Conservation (phyloP, 106 monocot genomes). For the Vanilla planifolia region DNA sequence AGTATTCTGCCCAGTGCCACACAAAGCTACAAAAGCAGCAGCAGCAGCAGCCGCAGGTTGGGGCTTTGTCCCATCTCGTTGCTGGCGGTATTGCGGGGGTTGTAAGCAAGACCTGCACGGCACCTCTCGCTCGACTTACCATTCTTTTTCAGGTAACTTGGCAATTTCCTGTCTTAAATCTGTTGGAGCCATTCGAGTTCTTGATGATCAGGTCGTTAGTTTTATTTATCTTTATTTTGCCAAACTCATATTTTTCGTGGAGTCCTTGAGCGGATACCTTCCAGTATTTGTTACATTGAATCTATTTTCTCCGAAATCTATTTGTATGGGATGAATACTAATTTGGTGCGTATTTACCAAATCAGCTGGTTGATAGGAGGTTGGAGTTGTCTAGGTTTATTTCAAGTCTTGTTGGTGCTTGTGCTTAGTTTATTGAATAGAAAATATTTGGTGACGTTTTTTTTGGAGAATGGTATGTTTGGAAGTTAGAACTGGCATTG, state of each 20-base stretch:
- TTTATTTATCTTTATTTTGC: neutral
- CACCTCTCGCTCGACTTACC: constrained; percentile 93
- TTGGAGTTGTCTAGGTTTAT: too few relatives aligned
- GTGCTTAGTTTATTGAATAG: too few relatives aligned
- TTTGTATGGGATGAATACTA: too few relatives aligned
- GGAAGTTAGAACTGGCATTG: too few relatives aligned
- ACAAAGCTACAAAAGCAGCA: constrained; percentile 24
- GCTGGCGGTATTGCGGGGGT: constrained; percentile 90
- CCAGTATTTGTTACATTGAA: neutral
- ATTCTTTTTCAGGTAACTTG: constrained; percentile 79
- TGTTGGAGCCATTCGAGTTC: neutral
- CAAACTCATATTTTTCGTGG: too few relatives aligned
- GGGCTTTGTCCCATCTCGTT: constrained; percentile 49
- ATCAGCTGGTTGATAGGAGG: too few relatives aligned
- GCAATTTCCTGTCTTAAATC: neutral
- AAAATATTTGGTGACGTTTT: too few relatives aligned
- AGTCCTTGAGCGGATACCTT: neutral
- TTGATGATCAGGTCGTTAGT: neutral
- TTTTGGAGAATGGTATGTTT: too few relatives aligned
- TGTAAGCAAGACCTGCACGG: constrained; percentile 99
- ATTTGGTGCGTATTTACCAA: too few relatives aligned
- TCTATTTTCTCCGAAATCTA: too few relatives aligned
- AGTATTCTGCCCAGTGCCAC: constrained; percentile 19
- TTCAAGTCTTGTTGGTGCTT: too few relatives aligned
- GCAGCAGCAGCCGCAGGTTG: constrained; percentile 60